Evolutionary conservation across 805 yeast genomes (phyloP).

Genomic region (Schwanniomyces sp.): DNA sequence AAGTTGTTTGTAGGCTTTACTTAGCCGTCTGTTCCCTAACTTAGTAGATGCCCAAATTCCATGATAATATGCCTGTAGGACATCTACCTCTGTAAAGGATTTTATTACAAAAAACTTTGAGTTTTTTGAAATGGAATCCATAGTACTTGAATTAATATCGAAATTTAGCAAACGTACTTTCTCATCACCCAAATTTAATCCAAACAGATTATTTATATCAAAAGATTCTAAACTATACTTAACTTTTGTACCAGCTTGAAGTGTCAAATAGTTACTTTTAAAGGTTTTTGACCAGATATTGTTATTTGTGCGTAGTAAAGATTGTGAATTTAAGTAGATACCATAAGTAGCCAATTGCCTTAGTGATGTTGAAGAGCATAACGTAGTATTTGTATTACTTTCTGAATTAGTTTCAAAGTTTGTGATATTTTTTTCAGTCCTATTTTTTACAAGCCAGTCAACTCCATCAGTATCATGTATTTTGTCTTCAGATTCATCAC

Average conservation of each 20-base stretch:
- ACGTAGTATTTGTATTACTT: neutral
- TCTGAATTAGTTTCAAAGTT: too few species aligned
- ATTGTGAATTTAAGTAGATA: slow-evolving; percentile 1
- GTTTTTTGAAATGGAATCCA: slow-evolving; percentile 7
- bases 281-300: neutral
- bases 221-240: neutral
- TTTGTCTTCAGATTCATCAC: neutral
- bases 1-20: slow-evolving; percentile 38
- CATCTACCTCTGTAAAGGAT: slow-evolving; percentile 49
- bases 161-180: slow-evolving; percentile 1
- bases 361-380: slow-evolving; percentile 18
- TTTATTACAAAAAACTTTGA: slow-evolving; percentile 53
- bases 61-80: slow-evolving; percentile 47
- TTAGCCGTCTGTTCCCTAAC: slow-evolving; percentile 53
- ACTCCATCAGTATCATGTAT: neutral
- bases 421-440: neutral
- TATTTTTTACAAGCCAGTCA: neutral
- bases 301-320: neutral
- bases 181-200: slow-evolving; percentile 6
- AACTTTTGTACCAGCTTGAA: neutral
- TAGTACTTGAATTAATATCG: neutral
- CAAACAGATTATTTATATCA: neutral
- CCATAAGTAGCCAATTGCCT: slow-evolving; percentile 15
- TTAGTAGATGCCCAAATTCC: slow-evolving; percentile 62
- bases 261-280: neutral